Conservation (phyloP, 225 moss, liverwort and hornwort genomes). For the Physcomitrium patens region DNA sequence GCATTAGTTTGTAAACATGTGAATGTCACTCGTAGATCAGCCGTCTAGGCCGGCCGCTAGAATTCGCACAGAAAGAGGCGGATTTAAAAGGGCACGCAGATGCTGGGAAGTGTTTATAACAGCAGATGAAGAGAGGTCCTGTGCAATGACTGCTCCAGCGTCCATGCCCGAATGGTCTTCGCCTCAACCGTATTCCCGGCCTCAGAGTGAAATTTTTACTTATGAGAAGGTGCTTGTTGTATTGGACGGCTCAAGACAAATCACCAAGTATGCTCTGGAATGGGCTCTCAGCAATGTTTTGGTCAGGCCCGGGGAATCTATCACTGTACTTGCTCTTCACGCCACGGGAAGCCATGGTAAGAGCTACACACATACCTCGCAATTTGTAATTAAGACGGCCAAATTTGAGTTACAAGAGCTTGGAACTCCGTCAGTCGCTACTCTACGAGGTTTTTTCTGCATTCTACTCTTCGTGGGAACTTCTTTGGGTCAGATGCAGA, state of each 20-base stretch:
- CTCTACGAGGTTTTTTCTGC: not conserved
- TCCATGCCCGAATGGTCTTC: slow-evolving; percentile 38
- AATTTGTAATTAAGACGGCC: not conserved
- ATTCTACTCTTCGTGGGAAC: no score
- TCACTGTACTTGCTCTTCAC: slow-evolving; percentile 52
- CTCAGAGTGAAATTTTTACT: slow-evolving; percentile 38
- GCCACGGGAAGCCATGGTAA: slow-evolving; percentile 48
- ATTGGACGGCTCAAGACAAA: slow-evolving; percentile 51
- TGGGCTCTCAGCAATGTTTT: slow-evolving; percentile 62
- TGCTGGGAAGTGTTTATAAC: slow-evolving; percentile 1
- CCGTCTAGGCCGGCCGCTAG: not conserved
- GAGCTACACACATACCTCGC: not conserved
- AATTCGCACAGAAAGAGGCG: not conserved
- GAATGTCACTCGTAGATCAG: not conserved
- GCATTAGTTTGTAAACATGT: not conserved
- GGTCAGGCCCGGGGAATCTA: slow-evolving; percentile 53
- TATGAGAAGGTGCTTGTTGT: slow-evolving; percentile 60
- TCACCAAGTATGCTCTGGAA: slow-evolving; percentile 55
- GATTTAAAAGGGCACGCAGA: slow-evolving; percentile 20
- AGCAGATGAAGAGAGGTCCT: slow-evolving; percentile 22
- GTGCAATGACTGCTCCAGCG: slow-evolving; percentile 34
- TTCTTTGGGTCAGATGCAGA: not conserved
- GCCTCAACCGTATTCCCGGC: slow-evolving; percentile 40
- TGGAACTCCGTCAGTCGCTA: not conserved
- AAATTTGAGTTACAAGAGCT: not conserved